These are phyloP conservation scores for Gastrolobium villosum DNA, from an alignment of 306 rosid species.

Conservation along the genomic window DNA sequence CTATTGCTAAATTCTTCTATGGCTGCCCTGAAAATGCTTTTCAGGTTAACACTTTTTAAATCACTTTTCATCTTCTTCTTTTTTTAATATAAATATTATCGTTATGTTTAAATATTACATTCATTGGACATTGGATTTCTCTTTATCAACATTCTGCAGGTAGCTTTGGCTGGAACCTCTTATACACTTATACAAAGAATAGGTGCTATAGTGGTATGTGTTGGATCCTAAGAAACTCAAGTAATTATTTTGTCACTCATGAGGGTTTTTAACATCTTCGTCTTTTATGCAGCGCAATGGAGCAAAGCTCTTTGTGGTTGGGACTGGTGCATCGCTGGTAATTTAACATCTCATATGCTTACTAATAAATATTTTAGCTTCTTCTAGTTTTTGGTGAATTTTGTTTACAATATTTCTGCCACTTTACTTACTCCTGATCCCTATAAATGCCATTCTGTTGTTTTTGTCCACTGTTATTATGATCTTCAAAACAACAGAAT, in stretches of 20 bases:
- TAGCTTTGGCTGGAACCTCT: conserved; percentile 69
- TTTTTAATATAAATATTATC: conserved; percentile 14
- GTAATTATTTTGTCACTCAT: conserved; percentile 1
- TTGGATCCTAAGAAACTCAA: conserved; percentile 32
- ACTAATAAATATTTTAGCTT: conserved; percentile 4
- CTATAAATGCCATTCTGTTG: conserved; percentile 18
- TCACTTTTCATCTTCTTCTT: conserved; percentile 11
- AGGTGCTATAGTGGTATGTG: conserved; percentile 77
- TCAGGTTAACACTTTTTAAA: conserved; percentile 65
- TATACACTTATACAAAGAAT: conserved; percentile 63
- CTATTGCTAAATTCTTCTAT: conserved; percentile 78
- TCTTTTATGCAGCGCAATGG: conserved; percentile 84
- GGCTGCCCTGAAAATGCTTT: conserved; percentile 98
- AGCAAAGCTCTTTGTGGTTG: conserved; percentile 89
- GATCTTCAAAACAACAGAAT: conserved; percentile 35
- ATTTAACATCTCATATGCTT: conserved; percentile 27
- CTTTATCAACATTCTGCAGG: conserved; percentile 52
- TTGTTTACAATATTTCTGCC: background rate
- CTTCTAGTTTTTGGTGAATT: background rate
- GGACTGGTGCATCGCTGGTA: conserved; percentile 83
- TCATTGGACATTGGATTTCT: conserved; percentile 15
- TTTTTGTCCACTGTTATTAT: conserved; percentile 4
- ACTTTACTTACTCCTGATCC: background rate
- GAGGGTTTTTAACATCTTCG: conserved; percentile 35
- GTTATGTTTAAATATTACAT: conserved; percentile 1